These are phyloP conservation scores for Beauveria sp. DNA, from an alignment of 2,329 filamentous ascomycete species.

Conservation along the genomic window DNA sequence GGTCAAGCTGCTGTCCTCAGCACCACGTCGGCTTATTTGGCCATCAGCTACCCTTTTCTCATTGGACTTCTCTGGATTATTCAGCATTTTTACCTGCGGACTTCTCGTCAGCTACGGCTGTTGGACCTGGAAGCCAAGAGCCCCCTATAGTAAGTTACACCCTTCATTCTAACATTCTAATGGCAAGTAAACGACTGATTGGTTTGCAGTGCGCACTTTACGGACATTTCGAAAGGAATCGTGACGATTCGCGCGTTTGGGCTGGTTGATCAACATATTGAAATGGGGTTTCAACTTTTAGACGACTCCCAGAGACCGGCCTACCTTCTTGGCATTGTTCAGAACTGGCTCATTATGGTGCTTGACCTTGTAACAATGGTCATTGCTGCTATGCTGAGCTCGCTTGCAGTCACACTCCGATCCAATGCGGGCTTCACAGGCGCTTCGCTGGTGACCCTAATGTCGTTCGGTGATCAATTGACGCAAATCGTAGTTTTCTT, in stretches of 20 bases:
- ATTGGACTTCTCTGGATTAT: conserved; percentile 35
- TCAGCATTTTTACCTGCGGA: conserved; percentile 48
- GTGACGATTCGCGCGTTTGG: conserved; percentile 48
- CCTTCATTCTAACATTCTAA: too few relatives aligned
- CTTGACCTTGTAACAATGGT: conserved; percentile 40
- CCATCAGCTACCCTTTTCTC: conserved; percentile 43
- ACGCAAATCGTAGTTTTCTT: conserved; percentile 16
- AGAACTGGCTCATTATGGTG: conserved; percentile 47
- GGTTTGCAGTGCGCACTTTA: conserved; percentile 33
- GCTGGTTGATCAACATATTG: conserved; percentile 37
- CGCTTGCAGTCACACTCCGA: conserved; percentile 34
- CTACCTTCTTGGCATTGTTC: conserved; percentile 48
- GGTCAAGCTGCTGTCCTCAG: too few relatives aligned
- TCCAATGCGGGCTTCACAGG: conserved; percentile 28
- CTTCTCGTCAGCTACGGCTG: conserved; percentile 51
- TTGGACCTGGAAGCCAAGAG: conserved; percentile 56
- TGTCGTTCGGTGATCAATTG: conserved; percentile 26
- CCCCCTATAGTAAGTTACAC: conserved; percentile 35
- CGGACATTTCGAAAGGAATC: conserved; percentile 46
- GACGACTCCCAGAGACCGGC: conserved; percentile 47
- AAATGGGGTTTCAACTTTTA: conserved; percentile 37
- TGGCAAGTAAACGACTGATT: too few relatives aligned
- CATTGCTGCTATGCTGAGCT: conserved; percentile 38
- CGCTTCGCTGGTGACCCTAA: conserved; percentile 28
- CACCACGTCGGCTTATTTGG: conserved; percentile 34